Base-by-base conservation (phyloP, 2,329 filamentous ascomycete genomes). In the Epichloe festucae region DNA sequence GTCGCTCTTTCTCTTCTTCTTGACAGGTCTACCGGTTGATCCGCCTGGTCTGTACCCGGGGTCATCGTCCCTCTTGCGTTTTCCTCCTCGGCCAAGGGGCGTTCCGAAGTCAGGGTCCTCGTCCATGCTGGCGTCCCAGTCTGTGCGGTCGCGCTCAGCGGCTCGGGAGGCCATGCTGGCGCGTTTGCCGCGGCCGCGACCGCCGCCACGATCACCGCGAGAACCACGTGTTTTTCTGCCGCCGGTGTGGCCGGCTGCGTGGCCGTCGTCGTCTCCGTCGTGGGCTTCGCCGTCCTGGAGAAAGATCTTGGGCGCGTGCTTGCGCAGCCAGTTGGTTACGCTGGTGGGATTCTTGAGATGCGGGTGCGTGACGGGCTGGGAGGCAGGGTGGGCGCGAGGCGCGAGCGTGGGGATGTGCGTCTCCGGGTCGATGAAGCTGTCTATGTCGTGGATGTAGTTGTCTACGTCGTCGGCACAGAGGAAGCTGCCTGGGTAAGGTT, bases 301-400 rank as follows among this genome's bases (percentile, higher is more conserved):
- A 70, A 95, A 90, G 47, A 89, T 83, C 65, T 91, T 84, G 3
- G 89, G 87, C 53, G 88, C 84, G 67, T 95, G 78, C 63, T 88
- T 83, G 56, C 88, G 80, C 12, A 98, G 78, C 93, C 93, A 98
- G 67, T 94, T 96, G 71, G 95, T 94, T 3, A 95, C 90, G 53
- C 87, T 94, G 42, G 89, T 87, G 0, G 90, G 89, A 65, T 97
- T 97, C 59, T 74, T 72, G 42, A 73, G 65, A 44, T 70, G 57
- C 61, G 68, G 59, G 67, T 72, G 61, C 46, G 67, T 61, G 58
- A 64, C 68, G 51, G 63, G 67, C 53, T 65, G 63, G 23, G 62
- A 61, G 50, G 64, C 64, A 17, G 66, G 63, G 35, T 70, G 59
- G 56, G 70, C 70, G 42, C 72, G 70, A 5, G 78, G 76, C 11